phyloP scores from a whole-genome alignment of 1,284 basidiomycete species.

The Irpex lacteus region DNA sequence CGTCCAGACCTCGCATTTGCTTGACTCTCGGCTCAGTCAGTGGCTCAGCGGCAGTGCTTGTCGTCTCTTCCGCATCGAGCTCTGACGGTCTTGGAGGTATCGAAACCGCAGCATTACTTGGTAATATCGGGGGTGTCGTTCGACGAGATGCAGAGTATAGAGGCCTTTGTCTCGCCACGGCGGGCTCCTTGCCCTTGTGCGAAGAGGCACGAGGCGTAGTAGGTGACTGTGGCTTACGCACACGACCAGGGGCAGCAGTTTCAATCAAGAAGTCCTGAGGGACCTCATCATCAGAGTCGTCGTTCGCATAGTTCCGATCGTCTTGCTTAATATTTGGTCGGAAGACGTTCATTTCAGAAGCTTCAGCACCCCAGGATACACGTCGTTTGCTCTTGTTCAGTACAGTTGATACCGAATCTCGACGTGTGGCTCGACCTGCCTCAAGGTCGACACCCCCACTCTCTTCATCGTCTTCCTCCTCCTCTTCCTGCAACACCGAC shows the following conservation, averaged over 20 bases:
- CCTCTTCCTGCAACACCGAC: constrained; percentile 64
- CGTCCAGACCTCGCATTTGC: constrained; percentile 71
- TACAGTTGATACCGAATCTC: constrained; percentile 24
- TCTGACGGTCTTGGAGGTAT: constrained; percentile 71
- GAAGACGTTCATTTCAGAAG: constrained; percentile 52
- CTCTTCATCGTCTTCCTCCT: constrained; percentile 45
- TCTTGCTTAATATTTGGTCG: constrained; percentile 66
- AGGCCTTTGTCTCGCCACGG: constrained; percentile 20
- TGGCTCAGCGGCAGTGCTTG: constrained; percentile 18
- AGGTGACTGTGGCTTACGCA: constrained; percentile 29
- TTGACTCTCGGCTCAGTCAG: constrained; percentile 36
- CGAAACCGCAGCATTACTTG: constrained; percentile 34
- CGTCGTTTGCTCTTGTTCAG: constrained; percentile 42
- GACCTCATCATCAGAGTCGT: constrained; percentile 75
- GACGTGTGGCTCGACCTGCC: constrained; percentile 37
- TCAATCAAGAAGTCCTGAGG: constrained; percentile 84
- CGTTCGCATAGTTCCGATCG: constrained; percentile 53
- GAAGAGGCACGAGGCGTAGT: constrained; percentile 25
- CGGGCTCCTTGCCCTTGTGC: constrained; percentile 38
- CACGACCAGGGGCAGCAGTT: constrained; percentile 35
- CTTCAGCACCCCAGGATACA: constrained; percentile 53
- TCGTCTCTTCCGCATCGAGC: constrained; percentile 39
- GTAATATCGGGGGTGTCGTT: constrained; percentile 30
- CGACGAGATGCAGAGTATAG: constrained; percentile 23
- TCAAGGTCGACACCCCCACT: constrained; percentile 50